Conservation (phyloP, 495 filamentous ascomycete species). For the Darksidea phi region DNA sequence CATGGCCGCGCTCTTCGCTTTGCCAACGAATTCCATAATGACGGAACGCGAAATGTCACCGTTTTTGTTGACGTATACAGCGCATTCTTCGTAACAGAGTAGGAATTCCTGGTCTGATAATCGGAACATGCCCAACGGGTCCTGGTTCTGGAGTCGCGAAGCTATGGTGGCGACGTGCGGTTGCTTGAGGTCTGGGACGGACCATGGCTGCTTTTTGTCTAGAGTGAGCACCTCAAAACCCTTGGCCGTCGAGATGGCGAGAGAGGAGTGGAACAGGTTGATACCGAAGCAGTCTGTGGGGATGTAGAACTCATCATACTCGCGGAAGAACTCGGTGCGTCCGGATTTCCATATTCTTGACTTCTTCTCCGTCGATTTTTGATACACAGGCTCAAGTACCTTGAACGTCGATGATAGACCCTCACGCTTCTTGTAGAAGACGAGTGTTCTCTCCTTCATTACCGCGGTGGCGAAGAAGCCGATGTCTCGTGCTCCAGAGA, state of each 20-base stretch:
- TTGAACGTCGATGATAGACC: conserved; percentile 41
- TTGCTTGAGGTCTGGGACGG: conserved; percentile 78
- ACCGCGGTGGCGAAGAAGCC: conserved; percentile 92
- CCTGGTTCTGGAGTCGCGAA: conserved; percentile 70
- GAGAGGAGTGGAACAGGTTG: conserved; percentile 90
- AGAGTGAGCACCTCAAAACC: conserved; percentile 96
- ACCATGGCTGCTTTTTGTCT: conserved; percentile 91
- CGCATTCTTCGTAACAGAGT: conserved; percentile 90
- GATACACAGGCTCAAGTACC: conserved; percentile 90
- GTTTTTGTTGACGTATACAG: conserved; percentile 96
- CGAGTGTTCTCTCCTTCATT: conserved; percentile 92
- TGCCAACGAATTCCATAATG: conserved; percentile 96
- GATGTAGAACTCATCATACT: conserved; percentile 98
- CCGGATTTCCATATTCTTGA: conserved; percentile 68
- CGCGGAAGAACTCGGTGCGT: conserved; percentile 91
- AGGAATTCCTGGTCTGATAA: conserved; percentile 91
- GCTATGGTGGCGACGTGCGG: conserved; percentile 78
- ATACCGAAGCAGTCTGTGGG: conserved; percentile 93
- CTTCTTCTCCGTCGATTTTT: conserved; percentile 77
- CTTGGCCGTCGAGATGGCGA: conserved; percentile 83
- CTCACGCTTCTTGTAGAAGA: conserved; percentile 97
- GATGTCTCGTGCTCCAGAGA: conserved; percentile 84
- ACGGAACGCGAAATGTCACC: conserved; percentile 89
- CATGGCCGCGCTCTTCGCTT: conserved; percentile 79
- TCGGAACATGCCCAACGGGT: conserved; percentile 93